A percentile compares a stretch with the other conserved stretches of the same genome.
phyloP scores from a whole-genome alignment of 441 rosid species.

The Gossypium schwendimanii region DNA sequence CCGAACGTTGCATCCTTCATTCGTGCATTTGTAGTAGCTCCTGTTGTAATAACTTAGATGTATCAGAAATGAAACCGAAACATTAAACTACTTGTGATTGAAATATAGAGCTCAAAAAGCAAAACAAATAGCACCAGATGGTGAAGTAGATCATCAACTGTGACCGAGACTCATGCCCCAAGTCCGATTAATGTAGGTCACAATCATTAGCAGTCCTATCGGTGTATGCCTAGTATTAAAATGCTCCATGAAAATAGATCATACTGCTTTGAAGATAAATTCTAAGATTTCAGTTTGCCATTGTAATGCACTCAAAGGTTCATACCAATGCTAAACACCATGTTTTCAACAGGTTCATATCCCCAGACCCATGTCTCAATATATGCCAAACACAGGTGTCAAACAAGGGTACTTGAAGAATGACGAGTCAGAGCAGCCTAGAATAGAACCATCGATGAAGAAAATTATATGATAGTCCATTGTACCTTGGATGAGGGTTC shows the following conservation, averaged over 20 bases:
- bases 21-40: conserved; percentile 67
- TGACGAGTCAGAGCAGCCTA: background rate
- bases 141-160: background rate
- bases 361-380: background rate
- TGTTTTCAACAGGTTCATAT: background rate
- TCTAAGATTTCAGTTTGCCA: background rate
- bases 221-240: background rate
- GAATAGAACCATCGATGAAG: background rate
- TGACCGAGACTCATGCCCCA: background rate
- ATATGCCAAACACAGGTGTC: background rate
- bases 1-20: conserved; percentile 48
- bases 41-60: conserved; percentile 22
- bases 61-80: conserved; percentile 13
- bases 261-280: background rate
- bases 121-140: too few relatives aligned
- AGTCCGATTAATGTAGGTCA: too few relatives aligned
- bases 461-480: background rate
- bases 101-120: background rate
- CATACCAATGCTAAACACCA: background rate
- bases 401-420: background rate
- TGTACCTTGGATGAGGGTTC: conserved; percentile 56
- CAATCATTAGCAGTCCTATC: background rate
- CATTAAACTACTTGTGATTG: background rate
- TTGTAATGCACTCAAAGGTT: background rate
- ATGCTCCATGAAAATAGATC: background rate